Conservation (phyloP, 768 basidiomycete species). For the Boletus tylopilopsis region DNA sequence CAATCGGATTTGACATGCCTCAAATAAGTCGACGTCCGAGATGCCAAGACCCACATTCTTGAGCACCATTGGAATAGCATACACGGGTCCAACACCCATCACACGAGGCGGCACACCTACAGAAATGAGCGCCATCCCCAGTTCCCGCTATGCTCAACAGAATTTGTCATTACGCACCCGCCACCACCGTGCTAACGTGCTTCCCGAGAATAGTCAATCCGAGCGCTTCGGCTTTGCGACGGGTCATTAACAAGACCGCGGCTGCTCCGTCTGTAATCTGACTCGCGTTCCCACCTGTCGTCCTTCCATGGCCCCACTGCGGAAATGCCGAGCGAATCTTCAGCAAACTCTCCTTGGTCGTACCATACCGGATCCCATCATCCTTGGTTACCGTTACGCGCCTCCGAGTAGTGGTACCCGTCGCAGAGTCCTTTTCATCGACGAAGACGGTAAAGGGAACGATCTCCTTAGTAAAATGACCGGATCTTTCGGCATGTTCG, state of each 20-base stretch:
- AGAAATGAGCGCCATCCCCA: neutral
- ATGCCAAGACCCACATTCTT: slow-evolving; percentile 60
- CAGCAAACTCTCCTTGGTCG: slow-evolving; percentile 58
- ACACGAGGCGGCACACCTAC: slow-evolving; percentile 72
- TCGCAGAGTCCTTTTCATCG: slow-evolving; percentile 55
- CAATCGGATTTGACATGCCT: slow-evolving; percentile 40
- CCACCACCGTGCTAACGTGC: slow-evolving; percentile 67
- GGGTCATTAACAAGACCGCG: slow-evolving; percentile 75
- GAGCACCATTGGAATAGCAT: slow-evolving; percentile 79
- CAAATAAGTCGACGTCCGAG: slow-evolving; percentile 75
- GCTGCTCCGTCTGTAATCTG: slow-evolving; percentile 86
- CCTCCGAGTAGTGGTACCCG: slow-evolving; percentile 42
- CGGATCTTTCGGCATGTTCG: slow-evolving; percentile 65
- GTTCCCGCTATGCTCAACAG: neutral
- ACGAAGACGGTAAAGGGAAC: slow-evolving; percentile 69
- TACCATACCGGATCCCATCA: slow-evolving; percentile 75
- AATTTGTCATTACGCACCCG: slow-evolving; percentile 41
- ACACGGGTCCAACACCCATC: slow-evolving; percentile 85
- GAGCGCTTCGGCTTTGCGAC: slow-evolving; percentile 73
- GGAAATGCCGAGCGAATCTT: slow-evolving; percentile 78
- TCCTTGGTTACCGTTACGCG: slow-evolving; percentile 61
- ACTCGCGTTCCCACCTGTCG: slow-evolving; percentile 84
- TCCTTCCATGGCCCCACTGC: slow-evolving; percentile 70
- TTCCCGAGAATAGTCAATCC: slow-evolving; percentile 74
- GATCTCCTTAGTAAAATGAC: slow-evolving; percentile 66